phyloP scores from a whole-genome alignment of 352 stramenopile genomes.

The Phytopythium ostracodes region DNA sequence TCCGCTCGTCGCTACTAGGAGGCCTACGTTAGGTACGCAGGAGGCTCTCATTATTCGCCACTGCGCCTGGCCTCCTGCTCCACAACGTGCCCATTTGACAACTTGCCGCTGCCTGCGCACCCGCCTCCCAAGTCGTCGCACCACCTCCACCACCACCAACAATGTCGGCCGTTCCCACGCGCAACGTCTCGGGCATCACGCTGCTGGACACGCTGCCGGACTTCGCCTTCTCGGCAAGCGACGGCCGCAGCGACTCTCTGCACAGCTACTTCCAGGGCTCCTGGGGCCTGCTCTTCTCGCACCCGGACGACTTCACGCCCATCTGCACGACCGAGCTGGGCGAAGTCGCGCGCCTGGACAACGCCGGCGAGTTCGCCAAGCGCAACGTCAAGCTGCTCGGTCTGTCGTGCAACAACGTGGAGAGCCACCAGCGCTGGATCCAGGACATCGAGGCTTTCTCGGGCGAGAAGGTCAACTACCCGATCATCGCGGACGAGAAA shows the following conservation, averaged over 20 bases:
- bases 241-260: conserved; percentile 44
- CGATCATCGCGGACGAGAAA: conserved; percentile 88
- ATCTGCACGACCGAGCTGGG: conserved; percentile 94
- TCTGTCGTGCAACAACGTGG: conserved; percentile 73
- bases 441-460: conserved; percentile 80
- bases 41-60: not conserved
- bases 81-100: not conserved
- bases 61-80: not conserved
- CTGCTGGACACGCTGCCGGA: conserved; percentile 58
- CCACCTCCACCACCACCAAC: not conserved
- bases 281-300: conserved; percentile 78
- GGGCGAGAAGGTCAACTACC: conserved; percentile 76
- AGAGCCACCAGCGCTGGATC: conserved; percentile 76
- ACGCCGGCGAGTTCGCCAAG: conserved; percentile 67
- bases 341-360: conserved; percentile 77
- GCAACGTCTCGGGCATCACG: conserved; percentile 45
- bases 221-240: conserved; percentile 51
- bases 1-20: no score
- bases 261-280: conserved; percentile 59
- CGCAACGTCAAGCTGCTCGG: conserved; percentile 81
- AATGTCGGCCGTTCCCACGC: conserved; percentile 6
- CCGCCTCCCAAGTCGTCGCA: not conserved
- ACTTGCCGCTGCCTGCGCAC: not conserved
- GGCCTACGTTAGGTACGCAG: no score
- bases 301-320: conserved; percentile 91